Evolutionary conservation across 805 yeast species (phyloP), one percentile per base, ranked within the genome.

Genomic region (Metschnikowia amazonensis): DNA sequence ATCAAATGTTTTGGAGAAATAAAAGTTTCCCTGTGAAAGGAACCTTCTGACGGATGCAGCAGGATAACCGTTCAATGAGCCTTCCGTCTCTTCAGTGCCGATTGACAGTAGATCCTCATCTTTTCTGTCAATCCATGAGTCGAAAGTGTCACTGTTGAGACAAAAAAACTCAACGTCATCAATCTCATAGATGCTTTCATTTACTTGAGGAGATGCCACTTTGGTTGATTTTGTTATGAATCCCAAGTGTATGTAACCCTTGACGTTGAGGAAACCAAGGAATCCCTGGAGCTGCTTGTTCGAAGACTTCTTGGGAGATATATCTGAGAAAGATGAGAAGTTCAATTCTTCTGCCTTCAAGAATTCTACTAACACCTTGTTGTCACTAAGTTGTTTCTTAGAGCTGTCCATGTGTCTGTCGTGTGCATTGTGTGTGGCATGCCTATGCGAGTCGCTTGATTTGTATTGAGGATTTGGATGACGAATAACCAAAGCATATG

Each of bases 141-240:
- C 92, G 57, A 63, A 81, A 29, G 68, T 72, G 38, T 77, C 80
- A 38, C 75, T 76, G 48, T 77, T 79, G 35, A 86, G 66, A 55
- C 90, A 83, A 47, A 77, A 76, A 59, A 84, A 84, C 45, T 80
- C 81, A 1, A 83, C 85, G 20, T 76, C 80, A n/a, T 74, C 66
- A 5, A 86, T 75, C 40, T 66, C 72, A 51, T 69, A 72, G 5
- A 86, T 70, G 30, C 66, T 68, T 45, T 84, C 86, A 5, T 72
- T 64, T 0, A 80, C 67, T 39, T 78, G 66, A 0, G 86, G 82
- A 24, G 80, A 75, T 0, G 86, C 92, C 5, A 81, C 80, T 43
- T 75, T 77, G 3, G 66, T 59, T 14, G 75, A 66, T 10, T 74
- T 72, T 1, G 86, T 77, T 24, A 86, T 74, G 36, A 85, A 75